Base-by-base conservation (phyloP, 345 rosid genomes). In the Aegle marmelos region DNA sequence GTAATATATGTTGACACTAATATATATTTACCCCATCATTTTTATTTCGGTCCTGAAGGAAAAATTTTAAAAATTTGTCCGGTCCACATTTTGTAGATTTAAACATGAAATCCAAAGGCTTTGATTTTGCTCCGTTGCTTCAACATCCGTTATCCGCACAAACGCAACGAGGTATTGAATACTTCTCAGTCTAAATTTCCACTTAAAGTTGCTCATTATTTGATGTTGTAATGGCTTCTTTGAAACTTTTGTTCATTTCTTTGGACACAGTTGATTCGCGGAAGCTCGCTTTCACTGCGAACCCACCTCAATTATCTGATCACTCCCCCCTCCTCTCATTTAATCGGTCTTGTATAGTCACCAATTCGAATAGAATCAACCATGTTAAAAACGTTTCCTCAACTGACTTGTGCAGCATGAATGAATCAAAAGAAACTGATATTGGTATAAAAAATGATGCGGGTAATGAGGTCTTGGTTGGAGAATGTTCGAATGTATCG, bases 191-290 rank as follows among this genome's bases (percentile, higher is more conserved):
- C 56, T 27, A 45, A 39, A 27, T 70, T 54, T 41, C 33, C 11
- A 41, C 6, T 13, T 16, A 21, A 3, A 70, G 22, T 6, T 56
- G 41, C 24, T 58, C 33, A 10, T 24, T n/a, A 21, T 45, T 24
- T 39, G 79, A 9, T 45, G 22, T 19, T 22, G 6, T 62, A 16
- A 92, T 91, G 97, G 90, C 89, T 70, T 94, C 92, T 22, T 54
- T 87, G 64, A 88, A 81, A 70, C 61, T 89, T 72, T 50, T 89
- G 2, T 73, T 90, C 73, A 76, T 85, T 80, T 81, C 85, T 61
- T 10, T 85, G 70, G 90, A 89, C 79, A 19, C 86, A 28, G 37
- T 84, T 74, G 95, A 91, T 81, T 79, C 93, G 9, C 89, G 86
- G 76, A 90, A 86, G 80, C 82, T 87, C 16, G 82, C 45, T 80